These are phyloP conservation scores for Ceratocystis papillata DNA, from an alignment of 2,329 filamentous ascomycete species.

Conservation along the genomic window DNA sequence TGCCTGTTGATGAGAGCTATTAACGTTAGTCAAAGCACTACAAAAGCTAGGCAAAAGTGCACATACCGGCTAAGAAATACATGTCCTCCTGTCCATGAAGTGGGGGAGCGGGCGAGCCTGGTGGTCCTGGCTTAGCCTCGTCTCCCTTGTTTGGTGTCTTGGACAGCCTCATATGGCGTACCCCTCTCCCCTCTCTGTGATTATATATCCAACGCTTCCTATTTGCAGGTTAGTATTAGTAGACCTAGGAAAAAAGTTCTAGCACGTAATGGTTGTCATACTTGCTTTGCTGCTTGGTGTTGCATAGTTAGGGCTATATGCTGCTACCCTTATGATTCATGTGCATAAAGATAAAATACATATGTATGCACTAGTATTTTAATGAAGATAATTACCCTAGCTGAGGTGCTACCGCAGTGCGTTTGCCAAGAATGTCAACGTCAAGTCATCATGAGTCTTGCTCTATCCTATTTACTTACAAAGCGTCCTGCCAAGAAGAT, in stretches of 20 bases:
- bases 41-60: neutral
- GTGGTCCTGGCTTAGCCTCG: neutral
- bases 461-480: neutral
- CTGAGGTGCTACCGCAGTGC: no score
- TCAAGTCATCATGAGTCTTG: neutral
- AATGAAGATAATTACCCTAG: neutral
- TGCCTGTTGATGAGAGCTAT: neutral
- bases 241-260: neutral
- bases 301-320: neutral
- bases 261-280: neutral
- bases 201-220: slow-evolving; percentile 15
- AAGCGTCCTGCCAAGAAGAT: no score
- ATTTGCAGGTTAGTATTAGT: neutral
- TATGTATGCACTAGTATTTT: neutral
- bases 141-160: neutral
- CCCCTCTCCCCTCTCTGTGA: neutral
- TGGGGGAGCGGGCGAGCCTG: neutral
- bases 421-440: neutral
- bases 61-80: neutral
- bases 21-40: neutral
- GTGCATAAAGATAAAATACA: neutral
- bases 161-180: neutral
- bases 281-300: neutral
- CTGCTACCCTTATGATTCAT: neutral
- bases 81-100: neutral